Percentiles rank a stretch among this genome's conserved stretches.
Evolutionary conservation across 2,329 filamentous ascomycete genomes (phyloP).

Genomic region (Zarea fungicola): DNA sequence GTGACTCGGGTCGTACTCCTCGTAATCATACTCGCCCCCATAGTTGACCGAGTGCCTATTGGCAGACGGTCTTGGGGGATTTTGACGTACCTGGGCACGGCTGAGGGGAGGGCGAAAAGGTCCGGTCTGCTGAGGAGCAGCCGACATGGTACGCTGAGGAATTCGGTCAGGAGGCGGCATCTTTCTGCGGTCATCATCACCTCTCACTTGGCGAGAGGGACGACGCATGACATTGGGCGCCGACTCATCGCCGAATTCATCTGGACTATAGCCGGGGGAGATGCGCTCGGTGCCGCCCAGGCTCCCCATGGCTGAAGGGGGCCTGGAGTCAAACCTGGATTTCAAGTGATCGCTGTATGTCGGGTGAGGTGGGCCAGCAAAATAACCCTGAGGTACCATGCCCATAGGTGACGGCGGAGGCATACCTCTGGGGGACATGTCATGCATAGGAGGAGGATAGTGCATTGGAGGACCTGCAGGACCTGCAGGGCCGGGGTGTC

Average conservation of each 20-base stretch:
- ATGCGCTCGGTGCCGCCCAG: constrained; percentile 22
- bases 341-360: constrained; percentile 26
- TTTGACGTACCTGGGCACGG: constrained; percentile 18
- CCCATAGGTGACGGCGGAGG: constrained; percentile 15
- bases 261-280: constrained; percentile 28
- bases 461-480: constrained; percentile 5
- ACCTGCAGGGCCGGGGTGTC: constrained; percentile 19
- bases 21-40: constrained; percentile 32
- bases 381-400: constrained; percentile 22
- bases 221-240: constrained; percentile 33
- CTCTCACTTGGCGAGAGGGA: constrained; percentile 37
- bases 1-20: constrained; percentile 30
- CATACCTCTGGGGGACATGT: constrained; percentile 14
- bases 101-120: constrained; percentile 25
- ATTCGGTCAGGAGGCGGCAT: constrained; percentile 44
- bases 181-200: constrained; percentile 38
- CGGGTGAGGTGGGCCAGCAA: constrained; percentile 24
- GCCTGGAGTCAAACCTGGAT: constrained; percentile 30
- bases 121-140: constrained; percentile 25
- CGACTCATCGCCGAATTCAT: constrained; percentile 38
- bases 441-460: constrained; percentile 2
- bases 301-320: constrained; percentile 37
- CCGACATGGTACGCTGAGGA: constrained; percentile 30
- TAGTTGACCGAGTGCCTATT: constrained; percentile 29
- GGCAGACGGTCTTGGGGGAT: constrained; percentile 24